Evolutionary conservation across 2,329 filamentous ascomycete species (phyloP).

Genomic region (Fusarium praegraminearum): DNA sequence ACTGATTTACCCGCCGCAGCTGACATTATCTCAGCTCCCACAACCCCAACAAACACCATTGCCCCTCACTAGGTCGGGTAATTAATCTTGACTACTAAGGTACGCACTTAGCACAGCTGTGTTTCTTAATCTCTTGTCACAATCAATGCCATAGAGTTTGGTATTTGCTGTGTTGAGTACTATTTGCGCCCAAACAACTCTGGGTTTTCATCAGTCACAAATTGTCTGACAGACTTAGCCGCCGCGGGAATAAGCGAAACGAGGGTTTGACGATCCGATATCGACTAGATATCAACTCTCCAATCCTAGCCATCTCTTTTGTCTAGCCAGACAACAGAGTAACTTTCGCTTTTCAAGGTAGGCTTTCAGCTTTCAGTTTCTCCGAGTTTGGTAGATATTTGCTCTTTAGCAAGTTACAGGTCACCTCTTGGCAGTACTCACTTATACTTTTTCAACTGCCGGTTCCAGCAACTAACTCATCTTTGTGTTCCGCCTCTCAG

Average conservation of each 20-base stretch:
- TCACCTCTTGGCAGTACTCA: neutral
- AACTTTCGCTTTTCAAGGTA: conserved; percentile 10
- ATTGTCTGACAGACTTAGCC: neutral
- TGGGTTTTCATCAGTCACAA: conserved; percentile 3
- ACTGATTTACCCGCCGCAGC: conserved; percentile 10
- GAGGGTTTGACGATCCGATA: conserved; percentile 14
- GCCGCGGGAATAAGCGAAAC: conserved; percentile 21
- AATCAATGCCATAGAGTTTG: conserved; percentile 3
- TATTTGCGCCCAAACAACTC: neutral
- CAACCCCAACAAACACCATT: conserved; percentile 20
- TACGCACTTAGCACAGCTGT: conserved; percentile 3
- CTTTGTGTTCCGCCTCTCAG: conserved; percentile 21
- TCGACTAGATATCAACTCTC: neutral
- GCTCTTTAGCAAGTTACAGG: neutral
- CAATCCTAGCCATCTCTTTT: neutral
- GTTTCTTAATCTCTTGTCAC: conserved; percentile 14
- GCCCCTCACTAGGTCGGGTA: conserved; percentile 15
- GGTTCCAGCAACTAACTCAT: conserved; percentile 11
- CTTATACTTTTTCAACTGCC: conserved; percentile 19
- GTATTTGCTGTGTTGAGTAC: conserved; percentile 14
- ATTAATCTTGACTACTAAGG: neutral
- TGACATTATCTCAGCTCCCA: conserved; percentile 9
- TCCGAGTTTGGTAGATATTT: neutral
- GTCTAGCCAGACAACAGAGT: conserved; percentile 15
- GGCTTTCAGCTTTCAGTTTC: neutral